Percentiles rank a stretch among this genome's conserved stretches.
These are phyloP conservation scores for Penicillium riverlandense DNA, from an alignment of 495 filamentous ascomycete species.

Conservation along the genomic window DNA sequence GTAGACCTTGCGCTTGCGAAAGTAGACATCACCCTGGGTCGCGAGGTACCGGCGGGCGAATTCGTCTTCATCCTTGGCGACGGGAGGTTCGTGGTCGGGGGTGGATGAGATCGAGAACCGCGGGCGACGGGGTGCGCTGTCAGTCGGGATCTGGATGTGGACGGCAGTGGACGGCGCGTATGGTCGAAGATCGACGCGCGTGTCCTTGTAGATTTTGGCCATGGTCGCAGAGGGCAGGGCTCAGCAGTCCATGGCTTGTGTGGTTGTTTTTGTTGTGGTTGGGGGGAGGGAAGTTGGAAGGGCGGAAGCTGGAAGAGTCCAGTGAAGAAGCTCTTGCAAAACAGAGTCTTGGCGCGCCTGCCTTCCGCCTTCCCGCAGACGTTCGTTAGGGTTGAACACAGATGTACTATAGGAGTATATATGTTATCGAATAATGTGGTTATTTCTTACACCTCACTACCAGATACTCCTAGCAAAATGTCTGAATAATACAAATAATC, in stretches of 20 bases:
- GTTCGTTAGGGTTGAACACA: too few relatives aligned
- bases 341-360: conserved; percentile 35
- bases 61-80: conserved; percentile 62
- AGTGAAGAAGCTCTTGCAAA: conserved; percentile 32
- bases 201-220: conserved; percentile 73
- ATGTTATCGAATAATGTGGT: too few relatives aligned
- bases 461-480: background rate
- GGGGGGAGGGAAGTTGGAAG: conserved; percentile 17
- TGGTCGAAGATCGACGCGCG: conserved; percentile 73
- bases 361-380: too few relatives aligned
- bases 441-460: too few relatives aligned
- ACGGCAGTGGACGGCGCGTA: conserved; percentile 59
- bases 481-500: background rate
- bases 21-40: conserved; percentile 74
- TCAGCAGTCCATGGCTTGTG: conserved; percentile 10
- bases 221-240: conserved; percentile 27
- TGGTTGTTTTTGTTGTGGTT: conserved; percentile 34
- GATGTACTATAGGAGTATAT: too few relatives aligned
- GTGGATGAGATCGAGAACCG: conserved; percentile 37
- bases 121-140: conserved; percentile 31
- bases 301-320: conserved; percentile 23
- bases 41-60: conserved; percentile 69
- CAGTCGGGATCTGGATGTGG: conserved; percentile 64
- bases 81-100: conserved; percentile 23
- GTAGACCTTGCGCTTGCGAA: conserved; percentile 62